Evolutionary conservation across 2,329 filamentous ascomycete genomes (phyloP).

Genomic region (Ascochyta fabae): DNA sequence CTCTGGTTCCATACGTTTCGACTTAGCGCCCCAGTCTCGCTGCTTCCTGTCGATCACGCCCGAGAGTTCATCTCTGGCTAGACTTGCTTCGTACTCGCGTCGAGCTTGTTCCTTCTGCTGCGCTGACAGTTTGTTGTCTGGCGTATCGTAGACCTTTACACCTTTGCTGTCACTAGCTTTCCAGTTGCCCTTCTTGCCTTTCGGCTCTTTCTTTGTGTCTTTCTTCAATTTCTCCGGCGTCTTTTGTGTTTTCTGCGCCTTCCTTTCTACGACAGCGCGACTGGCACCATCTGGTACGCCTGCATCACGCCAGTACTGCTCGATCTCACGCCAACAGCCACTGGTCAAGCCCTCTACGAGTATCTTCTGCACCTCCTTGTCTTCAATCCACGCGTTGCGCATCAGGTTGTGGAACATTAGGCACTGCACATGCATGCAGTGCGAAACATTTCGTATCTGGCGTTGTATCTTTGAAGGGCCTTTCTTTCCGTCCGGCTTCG

Average conservation of each 20-base stretch:
- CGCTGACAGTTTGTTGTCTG: conserved; percentile 24
- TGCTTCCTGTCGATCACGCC: conserved; percentile 53
- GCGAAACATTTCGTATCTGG: conserved; percentile 76
- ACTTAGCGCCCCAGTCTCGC: conserved; percentile 75
- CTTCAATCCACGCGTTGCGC: conserved; percentile 51
- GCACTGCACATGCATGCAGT: conserved; percentile 86
- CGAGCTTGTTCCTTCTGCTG: conserved; percentile 13
- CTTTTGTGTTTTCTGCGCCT: conserved; percentile 67
- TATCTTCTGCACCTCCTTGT: conserved; percentile 42
- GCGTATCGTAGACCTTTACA: conserved; percentile 37
- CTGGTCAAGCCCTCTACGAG: conserved; percentile 38
- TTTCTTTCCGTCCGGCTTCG: conserved; percentile 70
- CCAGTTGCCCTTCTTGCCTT: conserved; percentile 38
- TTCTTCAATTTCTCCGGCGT: conserved; percentile 64
- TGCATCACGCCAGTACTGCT: conserved; percentile 65
- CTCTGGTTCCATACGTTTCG: conserved; percentile 72
- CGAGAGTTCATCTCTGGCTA: conserved; percentile 37
- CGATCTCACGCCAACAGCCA: conserved; percentile 46
- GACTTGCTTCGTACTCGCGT: conserved; percentile 12
- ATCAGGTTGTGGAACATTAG: conserved; percentile 89
- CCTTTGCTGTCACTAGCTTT: conserved; percentile 53
- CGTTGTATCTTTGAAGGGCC: conserved; percentile 86
- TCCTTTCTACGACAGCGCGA: conserved; percentile 71
- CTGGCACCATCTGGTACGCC: conserved; percentile 86
- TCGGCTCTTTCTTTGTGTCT: conserved; percentile 64